A percentile compares a stretch with the other conserved stretches of the same genome.
These are phyloP conservation scores for Claviceps purpurea DNA, from an alignment of 2,329 filamentous ascomycete species.

Conservation along the genomic window DNA sequence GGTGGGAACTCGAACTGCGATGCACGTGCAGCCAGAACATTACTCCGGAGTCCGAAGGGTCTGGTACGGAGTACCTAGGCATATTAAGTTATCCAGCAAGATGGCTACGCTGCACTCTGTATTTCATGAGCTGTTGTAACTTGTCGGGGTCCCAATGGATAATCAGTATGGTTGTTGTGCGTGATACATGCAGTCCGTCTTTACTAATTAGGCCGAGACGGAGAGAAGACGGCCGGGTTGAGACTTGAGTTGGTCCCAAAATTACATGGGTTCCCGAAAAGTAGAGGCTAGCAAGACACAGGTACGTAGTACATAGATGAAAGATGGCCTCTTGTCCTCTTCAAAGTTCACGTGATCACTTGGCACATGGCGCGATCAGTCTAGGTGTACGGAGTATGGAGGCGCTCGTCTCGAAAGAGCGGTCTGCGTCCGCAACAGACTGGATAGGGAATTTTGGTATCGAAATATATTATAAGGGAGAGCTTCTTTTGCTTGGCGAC, in stretches of 20 bases:
- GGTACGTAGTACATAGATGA: no score
- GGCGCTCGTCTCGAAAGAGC: not conserved
- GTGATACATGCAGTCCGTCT: not conserved
- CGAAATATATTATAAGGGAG: no score
- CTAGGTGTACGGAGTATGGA: not conserved
- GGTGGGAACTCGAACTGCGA: not conserved
- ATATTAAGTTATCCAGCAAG: no score
- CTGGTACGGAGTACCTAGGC: not conserved
- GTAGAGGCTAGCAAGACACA: no score
- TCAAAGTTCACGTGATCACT: not conserved
- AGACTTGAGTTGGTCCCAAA: not conserved
- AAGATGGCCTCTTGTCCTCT: no score
- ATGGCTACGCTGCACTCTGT: no score
- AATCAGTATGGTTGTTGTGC: not conserved
- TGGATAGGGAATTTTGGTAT: no score
- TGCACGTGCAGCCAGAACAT: not conserved
- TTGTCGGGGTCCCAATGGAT: no score
- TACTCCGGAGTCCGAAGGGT: no score
- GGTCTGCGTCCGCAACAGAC: not conserved
- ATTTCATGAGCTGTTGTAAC: no score
- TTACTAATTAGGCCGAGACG: not conserved
- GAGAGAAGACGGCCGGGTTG: not conserved
- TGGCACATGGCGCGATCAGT: not conserved
- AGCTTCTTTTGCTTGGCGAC: no score
- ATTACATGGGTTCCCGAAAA: no score